These are phyloP conservation scores for Gaeumannomyces tritici DNA, from an alignment of 2,329 filamentous ascomycete genomes.

Conservation along the genomic window DNA sequence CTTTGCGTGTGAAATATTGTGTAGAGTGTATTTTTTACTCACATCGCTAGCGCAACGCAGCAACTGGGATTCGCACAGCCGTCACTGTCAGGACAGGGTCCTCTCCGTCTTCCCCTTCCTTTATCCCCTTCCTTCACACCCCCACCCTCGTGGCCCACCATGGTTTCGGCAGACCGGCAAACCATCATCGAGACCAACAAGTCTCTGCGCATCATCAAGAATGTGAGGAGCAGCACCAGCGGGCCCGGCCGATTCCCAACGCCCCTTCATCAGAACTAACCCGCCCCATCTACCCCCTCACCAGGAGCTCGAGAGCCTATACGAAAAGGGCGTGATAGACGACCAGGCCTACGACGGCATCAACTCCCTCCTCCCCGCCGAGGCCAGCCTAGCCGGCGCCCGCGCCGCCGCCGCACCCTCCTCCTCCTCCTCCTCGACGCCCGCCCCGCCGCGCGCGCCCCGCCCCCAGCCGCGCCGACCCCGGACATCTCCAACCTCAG, in stretches of 20 bases:
- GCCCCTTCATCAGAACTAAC: constrained; percentile 5
- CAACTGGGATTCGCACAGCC: not conserved
- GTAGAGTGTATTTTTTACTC: too few relatives aligned
- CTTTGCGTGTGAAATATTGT: not conserved
- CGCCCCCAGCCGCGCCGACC: constrained; percentile 19
- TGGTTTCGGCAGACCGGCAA: constrained; percentile 34
- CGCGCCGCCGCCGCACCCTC: constrained; percentile 16
- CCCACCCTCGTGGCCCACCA: not conserved
- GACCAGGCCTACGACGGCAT: constrained; percentile 68
- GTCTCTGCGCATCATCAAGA: constrained; percentile 80
- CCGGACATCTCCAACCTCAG: constrained; percentile 33
- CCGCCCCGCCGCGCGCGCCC: constrained; percentile 11
- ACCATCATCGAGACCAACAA: constrained; percentile 65
- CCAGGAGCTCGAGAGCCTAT: constrained; percentile 84
- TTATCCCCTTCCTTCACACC: not conserved
- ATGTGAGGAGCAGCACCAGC: constrained; percentile 35
- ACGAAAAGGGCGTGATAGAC: constrained; percentile 71
- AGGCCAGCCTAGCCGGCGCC: constrained; percentile 48
- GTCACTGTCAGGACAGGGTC: not conserved
- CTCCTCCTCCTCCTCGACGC: constrained; percentile 13
- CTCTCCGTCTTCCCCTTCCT: too few relatives aligned
- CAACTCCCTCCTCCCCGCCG: constrained; percentile 62
- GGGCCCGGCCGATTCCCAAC: not conserved
- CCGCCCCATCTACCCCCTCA: constrained; percentile 7
- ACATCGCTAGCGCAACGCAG: not conserved